phyloP scores from a whole-genome alignment of 2,329 filamentous ascomycete species.

The Metarhizium anisopliae region DNA sequence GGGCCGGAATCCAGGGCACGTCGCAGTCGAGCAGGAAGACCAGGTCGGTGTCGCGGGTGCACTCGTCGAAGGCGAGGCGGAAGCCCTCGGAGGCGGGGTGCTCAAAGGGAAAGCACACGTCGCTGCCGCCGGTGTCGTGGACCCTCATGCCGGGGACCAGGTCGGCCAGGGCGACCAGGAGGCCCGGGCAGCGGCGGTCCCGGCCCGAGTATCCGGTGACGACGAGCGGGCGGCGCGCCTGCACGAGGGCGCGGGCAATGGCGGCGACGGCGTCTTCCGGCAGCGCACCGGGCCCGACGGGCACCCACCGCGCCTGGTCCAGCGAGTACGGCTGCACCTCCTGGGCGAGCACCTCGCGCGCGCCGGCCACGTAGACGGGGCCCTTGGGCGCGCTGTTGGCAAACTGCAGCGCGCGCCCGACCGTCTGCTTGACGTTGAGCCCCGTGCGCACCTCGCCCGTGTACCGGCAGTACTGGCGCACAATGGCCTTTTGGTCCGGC shows the following conservation, averaged over 20 bases:
- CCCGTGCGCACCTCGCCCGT: constrained; percentile 75
- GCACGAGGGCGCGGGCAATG: constrained; percentile 54
- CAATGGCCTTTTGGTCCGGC: constrained; percentile 70
- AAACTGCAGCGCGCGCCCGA: constrained; percentile 77
- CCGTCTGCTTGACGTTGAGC: constrained; percentile 80
- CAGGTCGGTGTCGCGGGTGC: constrained; percentile 64
- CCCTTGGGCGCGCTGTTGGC: constrained; percentile 69
- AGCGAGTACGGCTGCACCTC: constrained; percentile 67
- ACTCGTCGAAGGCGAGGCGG: constrained; percentile 59
- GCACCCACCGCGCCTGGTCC: constrained; percentile 60
- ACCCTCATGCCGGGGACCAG: constrained; percentile 61
- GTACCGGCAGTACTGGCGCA: constrained; percentile 80
- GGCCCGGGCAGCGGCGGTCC: constrained; percentile 52
- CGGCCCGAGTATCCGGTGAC: constrained; percentile 65
- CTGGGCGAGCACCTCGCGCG: constrained; percentile 77
- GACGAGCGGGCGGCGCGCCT: constrained; percentile 57
- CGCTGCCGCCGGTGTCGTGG: constrained; percentile 66
- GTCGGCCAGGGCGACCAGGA: constrained; percentile 59
- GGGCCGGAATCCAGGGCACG: constrained; percentile 78
- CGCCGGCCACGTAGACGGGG: constrained; percentile 70
- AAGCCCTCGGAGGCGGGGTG: constrained; percentile 58
- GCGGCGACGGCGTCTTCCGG: constrained; percentile 41
- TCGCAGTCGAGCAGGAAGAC: constrained; percentile 79
- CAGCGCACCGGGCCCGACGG: constrained; percentile 57
- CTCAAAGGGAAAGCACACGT: constrained; percentile 66